These are phyloP conservation scores for Spathaspora jeffriesii DNA, from an alignment of 1,139 yeast species.

Conservation along the genomic window DNA sequence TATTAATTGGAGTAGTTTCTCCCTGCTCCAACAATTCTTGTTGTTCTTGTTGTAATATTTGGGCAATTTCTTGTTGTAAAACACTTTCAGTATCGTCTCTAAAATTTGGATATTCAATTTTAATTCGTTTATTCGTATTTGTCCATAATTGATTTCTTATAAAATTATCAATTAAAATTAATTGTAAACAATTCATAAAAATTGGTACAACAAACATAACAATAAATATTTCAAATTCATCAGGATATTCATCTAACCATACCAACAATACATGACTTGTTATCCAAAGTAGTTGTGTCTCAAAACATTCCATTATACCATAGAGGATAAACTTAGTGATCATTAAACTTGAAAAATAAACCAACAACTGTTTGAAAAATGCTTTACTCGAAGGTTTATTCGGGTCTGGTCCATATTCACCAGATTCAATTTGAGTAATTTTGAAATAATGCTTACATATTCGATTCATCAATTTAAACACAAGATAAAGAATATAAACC, in stretches of 20 bases:
- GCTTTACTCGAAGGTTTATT: constrained; percentile 64
- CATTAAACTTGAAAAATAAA: constrained; percentile 67
- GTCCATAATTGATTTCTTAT: constrained; percentile 55
- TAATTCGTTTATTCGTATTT: constrained; percentile 21
- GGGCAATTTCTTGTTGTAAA: constrained; percentile 13
- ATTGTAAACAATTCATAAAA: constrained; percentile 83
- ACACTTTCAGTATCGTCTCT: constrained; percentile 17
- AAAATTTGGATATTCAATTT: constrained; percentile 14
- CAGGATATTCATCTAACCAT: constrained; percentile 81
- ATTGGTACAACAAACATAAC: constrained; percentile 85
- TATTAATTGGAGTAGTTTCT: background rate
- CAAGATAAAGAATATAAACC: constrained; percentile 72
- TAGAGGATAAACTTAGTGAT: constrained; percentile 59
- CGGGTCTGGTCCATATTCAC: constrained; percentile 68
- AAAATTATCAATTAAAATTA: constrained; percentile 82
- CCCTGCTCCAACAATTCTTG: constrained; percentile 1
- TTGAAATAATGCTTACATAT: constrained; percentile 35
- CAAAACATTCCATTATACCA: constrained; percentile 40
- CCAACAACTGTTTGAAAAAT: constrained; percentile 69
- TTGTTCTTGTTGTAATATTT: constrained; percentile 10
- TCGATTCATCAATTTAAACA: constrained; percentile 46
- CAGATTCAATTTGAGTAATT: constrained; percentile 66
- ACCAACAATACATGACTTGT: constrained; percentile 53
- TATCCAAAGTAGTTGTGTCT: constrained; percentile 42
- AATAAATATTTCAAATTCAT: constrained; percentile 75